phyloP scores from a whole-genome alignment of 2,329 filamentous ascomycete species.

The Trichoderma pleuroti region DNA sequence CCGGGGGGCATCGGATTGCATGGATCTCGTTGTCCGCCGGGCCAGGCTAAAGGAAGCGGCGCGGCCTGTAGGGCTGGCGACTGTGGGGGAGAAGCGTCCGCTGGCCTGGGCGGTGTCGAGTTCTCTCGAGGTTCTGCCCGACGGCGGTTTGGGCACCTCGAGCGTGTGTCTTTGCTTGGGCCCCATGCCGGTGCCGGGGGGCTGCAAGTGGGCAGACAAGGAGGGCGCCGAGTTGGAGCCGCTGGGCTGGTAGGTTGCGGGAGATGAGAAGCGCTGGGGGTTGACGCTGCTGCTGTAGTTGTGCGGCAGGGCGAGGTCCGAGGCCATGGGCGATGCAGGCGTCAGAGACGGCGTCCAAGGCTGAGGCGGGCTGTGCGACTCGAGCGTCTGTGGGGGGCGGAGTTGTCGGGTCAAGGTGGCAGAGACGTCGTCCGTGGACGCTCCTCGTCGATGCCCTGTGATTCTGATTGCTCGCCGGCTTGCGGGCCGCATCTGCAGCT shows the following conservation, averaged over 20 bases:
- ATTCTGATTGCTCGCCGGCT: slow-evolving; percentile 18
- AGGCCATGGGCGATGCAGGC: slow-evolving; percentile 24
- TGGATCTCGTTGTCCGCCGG: slow-evolving; percentile 76
- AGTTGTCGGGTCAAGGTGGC: slow-evolving; percentile 21
- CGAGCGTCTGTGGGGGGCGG: slow-evolving; percentile 20
- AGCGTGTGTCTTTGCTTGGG: slow-evolving; percentile 83
- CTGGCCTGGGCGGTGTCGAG: slow-evolving; percentile 64
- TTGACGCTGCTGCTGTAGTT: slow-evolving; percentile 14
- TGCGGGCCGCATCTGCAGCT: slow-evolving; percentile 19
- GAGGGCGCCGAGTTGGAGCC: slow-evolving; percentile 42
- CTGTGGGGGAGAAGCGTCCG: slow-evolving; percentile 74
- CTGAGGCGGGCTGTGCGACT: slow-evolving; percentile 13
- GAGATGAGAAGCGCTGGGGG: slow-evolving; percentile 62
- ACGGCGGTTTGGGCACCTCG: slow-evolving; percentile 72
- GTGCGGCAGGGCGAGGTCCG: slow-evolving; percentile 28
- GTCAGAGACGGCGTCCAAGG: slow-evolving; percentile 14
- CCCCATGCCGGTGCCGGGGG: slow-evolving; percentile 41
- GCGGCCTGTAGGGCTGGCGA: slow-evolving; percentile 56
- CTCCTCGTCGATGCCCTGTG: slow-evolving; percentile 21
- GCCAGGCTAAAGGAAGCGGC: slow-evolving; percentile 80
- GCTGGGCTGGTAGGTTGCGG: slow-evolving; percentile 51
- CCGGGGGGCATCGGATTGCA: slow-evolving; percentile 77
- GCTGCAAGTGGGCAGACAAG: slow-evolving; percentile 50
- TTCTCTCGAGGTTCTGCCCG: slow-evolving; percentile 66
- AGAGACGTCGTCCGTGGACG: slow-evolving; percentile 19